Base-by-base conservation (phyloP, 306 rosid genomes). In the Dryas octopetala region DNA sequence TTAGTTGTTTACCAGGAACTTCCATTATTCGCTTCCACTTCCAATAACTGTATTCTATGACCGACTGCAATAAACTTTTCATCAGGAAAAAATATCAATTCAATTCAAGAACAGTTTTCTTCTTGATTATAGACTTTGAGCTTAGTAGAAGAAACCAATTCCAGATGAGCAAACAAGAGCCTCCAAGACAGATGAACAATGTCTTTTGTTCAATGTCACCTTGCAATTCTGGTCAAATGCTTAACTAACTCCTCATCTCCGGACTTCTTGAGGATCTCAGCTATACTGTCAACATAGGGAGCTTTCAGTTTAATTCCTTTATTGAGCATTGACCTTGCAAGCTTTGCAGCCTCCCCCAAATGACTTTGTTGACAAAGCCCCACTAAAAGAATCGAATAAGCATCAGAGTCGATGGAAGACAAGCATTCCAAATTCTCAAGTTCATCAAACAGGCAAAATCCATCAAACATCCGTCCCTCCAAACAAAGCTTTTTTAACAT, bases 331-430 rank as follows among this genome's bases (percentile, higher is more conserved):
- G 85, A 41, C 78, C 84, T 79, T 6, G 83, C 89, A 48, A 91
- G 86, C 83, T 82, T 82, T 14, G 74, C 82, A 23, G 96, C 96
- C 76, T 94, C 95, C 19, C 19, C 64, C 41, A 63, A 60, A 78
- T 87, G 85, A 57, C 60, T 76, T 49, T 77, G 83, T 58, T 68
- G 80, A 83, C 88, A 94, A 71, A 90, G 97, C 15, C 93, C 91
- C 69, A 75, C 66, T 76, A 91, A 74, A 77, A 94, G 87, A 77
- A 85, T 71, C 53, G 85, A 83, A 83, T 86, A 90, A 66, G 85
- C 71, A 72, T 87, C 89, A 60, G 90, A 77, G 60, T 91, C 96
- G 71, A 94, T 81, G 54, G 93, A 82, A 53, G 85, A 57, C 44
- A 79, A 53, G 70, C 76, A 86, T 75, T 86, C 88, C 57, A 61